A percentile compares a stretch with the other conserved stretches of the same genome.
Evolutionary conservation across 129 eudicot genomes (phyloP).

Genomic region (Escallonia herrerae): DNA sequence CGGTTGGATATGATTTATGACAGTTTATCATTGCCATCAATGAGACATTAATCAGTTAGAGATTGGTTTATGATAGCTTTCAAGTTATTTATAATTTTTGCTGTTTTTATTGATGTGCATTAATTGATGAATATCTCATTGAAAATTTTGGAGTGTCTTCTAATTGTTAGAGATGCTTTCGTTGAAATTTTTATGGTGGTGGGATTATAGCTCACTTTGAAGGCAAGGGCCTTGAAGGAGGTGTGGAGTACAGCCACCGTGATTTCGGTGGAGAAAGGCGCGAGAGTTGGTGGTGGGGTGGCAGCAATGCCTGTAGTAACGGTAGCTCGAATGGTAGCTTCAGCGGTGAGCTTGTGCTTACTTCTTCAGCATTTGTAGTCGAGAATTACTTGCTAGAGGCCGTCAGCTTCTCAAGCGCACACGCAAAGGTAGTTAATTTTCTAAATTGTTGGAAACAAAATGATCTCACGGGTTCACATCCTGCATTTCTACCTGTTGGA

Average conservation of each 20-base stretch:
- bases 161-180: background rate
- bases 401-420: slow-evolving; percentile 89
- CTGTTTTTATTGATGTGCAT: background rate
- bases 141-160: background rate
- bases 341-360: slow-evolving; percentile 81
- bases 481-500: background rate
- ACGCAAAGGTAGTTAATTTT: slow-evolving; percentile 58
- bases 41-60: too few species aligned
- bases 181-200: background rate
- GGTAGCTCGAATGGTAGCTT: slow-evolving; percentile 68
- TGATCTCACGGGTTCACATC: too few species aligned
- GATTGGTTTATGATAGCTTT: too few species aligned
- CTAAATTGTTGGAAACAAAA: background rate
- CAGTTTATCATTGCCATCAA: too few species aligned
- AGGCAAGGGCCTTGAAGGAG: slow-evolving; percentile 81
- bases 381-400: slow-evolving; percentile 92
- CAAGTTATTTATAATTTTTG: too few species aligned
- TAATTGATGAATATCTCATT: background rate
- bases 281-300: slow-evolving; percentile 32
- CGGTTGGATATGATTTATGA: too few species aligned
- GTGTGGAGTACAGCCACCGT: slow-evolving; percentile 75
- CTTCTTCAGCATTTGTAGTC: slow-evolving; percentile 83
- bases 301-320: slow-evolving; percentile 43
- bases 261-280: slow-evolving; percentile 67
- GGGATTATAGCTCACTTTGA: slow-evolving; percentile 69